Percentiles rank a stretch among this genome's conserved stretches.
Evolutionary conservation across 768 basidiomycete genomes (phyloP).

Genomic region (Auricularia sp.): DNA sequence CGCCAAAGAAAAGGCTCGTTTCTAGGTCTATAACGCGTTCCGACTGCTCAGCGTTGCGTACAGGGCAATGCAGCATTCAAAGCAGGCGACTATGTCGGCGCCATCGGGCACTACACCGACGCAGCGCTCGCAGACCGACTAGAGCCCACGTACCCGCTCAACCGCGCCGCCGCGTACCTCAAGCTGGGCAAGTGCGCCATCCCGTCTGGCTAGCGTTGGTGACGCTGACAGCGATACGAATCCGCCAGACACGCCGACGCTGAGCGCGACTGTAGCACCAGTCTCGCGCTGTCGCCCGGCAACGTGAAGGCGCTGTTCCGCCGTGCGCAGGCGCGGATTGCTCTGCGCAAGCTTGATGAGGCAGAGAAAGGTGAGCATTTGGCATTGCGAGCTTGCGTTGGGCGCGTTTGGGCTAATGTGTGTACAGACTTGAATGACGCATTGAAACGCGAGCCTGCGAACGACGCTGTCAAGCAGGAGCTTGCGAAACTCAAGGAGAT

Average conservation of each 20-base stretch:
- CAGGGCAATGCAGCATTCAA: conserved; percentile 89
- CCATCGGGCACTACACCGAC: conserved; percentile 78
- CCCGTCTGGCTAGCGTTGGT: not conserved
- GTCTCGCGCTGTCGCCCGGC: conserved; percentile 39
- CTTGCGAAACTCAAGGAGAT: conserved; percentile 38
- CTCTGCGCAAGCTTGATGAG: conserved; percentile 40
- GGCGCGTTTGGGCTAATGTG: not conserved
- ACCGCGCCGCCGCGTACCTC: conserved; percentile 85
- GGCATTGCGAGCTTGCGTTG: no score
- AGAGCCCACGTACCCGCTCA: conserved; percentile 74
- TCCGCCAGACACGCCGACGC: conserved; percentile 60
- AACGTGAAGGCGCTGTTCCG: conserved; percentile 79
- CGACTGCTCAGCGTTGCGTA: not conserved
- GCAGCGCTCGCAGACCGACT: conserved; percentile 61
- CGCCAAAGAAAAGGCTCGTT: not conserved
- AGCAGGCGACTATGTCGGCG: conserved; percentile 60
- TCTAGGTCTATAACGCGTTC: not conserved
- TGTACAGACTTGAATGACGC: conserved; percentile 50
- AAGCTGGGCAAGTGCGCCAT: conserved; percentile 86
- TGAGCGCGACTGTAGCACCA: conserved; percentile 66
- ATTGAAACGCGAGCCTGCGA: conserved; percentile 55
- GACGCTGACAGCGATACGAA: conserved; percentile 9
- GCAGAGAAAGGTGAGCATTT: conserved; percentile 42
- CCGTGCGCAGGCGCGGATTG: conserved; percentile 60
- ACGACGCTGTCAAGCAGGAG: conserved; percentile 54